A percentile compares a stretch with the other conserved stretches of the same genome.
Evolutionary conservation across 1,284 basidiomycete genomes (phyloP).

Genomic region (Pholiota adiposa): DNA sequence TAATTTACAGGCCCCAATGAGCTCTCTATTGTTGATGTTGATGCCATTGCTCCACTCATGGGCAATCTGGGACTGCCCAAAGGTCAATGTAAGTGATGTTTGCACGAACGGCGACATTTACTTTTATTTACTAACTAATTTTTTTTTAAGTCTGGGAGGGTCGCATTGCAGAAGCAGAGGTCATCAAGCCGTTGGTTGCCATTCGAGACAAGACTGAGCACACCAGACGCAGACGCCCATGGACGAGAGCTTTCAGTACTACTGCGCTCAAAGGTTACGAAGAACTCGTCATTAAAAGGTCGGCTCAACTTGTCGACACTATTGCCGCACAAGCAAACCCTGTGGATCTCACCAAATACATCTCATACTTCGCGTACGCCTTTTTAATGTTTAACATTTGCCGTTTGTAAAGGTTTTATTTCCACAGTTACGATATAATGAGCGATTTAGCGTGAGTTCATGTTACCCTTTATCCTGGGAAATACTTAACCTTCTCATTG

Average conservation of each 20-base stretch:
- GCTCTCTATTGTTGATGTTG: conserved; percentile 46
- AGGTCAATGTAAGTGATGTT: conserved; percentile 48
- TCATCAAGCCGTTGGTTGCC: conserved; percentile 34
- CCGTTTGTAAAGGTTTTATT: not conserved
- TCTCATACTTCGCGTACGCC: conserved; percentile 60
- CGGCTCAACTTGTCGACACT: conserved; percentile 45
- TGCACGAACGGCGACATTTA: not conserved
- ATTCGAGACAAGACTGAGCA: conserved; percentile 46
- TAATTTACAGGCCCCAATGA: conserved; percentile 56
- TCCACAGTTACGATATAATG: conserved; percentile 63
- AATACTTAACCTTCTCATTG: not conserved
- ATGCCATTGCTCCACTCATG: conserved; percentile 48
- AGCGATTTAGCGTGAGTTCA: conserved; percentile 58
- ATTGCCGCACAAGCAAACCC: conserved; percentile 37
- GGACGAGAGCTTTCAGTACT: conserved; percentile 59
- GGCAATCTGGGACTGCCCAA: conserved; percentile 52
- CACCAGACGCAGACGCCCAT: conserved; percentile 52
- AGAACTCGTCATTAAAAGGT: conserved; percentile 44
- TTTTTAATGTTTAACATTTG: not conserved
- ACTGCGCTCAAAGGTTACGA: conserved; percentile 58
- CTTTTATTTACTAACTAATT: not conserved
- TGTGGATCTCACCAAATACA: conserved; percentile 48
- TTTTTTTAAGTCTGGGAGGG: conserved; percentile 36
- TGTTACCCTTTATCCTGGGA: not conserved
- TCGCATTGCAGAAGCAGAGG: conserved; percentile 33